Evolutionary conservation across 495 filamentous ascomycete species (phyloP), one percentile per base, ranked within the genome.

Genomic region (Poronia punctata): DNA sequence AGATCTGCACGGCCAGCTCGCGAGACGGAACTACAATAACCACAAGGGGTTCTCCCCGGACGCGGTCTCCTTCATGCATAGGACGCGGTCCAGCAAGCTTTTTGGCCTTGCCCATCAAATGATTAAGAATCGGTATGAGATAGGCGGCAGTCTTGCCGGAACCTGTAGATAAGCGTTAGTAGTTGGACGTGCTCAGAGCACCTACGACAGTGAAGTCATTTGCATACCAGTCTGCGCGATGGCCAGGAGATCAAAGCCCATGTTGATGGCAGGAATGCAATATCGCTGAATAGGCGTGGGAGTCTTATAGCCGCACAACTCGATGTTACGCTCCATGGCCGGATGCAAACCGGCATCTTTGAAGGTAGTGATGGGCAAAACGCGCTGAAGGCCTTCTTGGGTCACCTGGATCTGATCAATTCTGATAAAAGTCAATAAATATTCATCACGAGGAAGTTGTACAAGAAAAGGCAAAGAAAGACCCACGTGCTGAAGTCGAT

Each of bases 81-180:
- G 89, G 88, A 19, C 88, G 84, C 32, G 79, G 71, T 11, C 83
- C 88, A 1, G 79, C 78, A 2, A 93, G 65, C 61, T 86, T 86
- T 60, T 83, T 88, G 0, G 82, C 86, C 64, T 96, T 97, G 17
- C 92, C 92, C 87, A 95, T 93, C 19, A 96, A 61, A 61, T 86
- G 78, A 24, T 88, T 94, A 27, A 96, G 49, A 30, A 92, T 86
- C 0, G 92, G 92, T 41, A 96, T 81, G 3, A 98, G 59, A 53
- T 88, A 98, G 0, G 92, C 88, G 0, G 82, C 92, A 1, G 92
- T 98, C 67, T 98, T 98, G 40, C 92, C 92, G 26, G 89, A 95
- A 16, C 92, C 90, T 97, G 40, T 14, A 32, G 10, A 38, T 9
- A 20, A 23, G 18, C 9, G 31, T 50, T 24, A 46, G 21, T 31